Base-by-base conservation (phyloP, 257 asterid genomes). In the Nicotiana knightiana region DNA sequence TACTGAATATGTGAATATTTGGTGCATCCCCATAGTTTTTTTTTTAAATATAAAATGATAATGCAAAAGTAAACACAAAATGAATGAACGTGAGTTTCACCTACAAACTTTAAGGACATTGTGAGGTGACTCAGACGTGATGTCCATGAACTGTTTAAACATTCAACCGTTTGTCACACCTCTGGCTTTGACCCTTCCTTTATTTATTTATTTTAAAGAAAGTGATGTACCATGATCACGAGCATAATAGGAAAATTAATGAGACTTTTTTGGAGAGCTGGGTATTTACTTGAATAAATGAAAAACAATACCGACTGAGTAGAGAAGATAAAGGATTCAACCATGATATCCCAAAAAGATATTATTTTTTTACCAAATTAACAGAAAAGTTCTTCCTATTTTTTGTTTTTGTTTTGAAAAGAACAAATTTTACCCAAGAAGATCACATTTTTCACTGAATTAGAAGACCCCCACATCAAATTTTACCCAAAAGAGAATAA, bases 91-190 rank as follows among this genome's bases (percentile, higher is more conserved):
- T 83, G 85, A 83, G 63, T 32, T 66, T 67, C 85, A 83, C 82
- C 85, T 53, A 54, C 51, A 83, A 26, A 76, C 53, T 53, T 12
- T 12, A 65, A 63, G 16, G 18, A 18, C 18, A 37, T 9, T 43
- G 7, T 48, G 85, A 83, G 85, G 82, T 35, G 85, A 63, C 28
- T 64, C 37, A 35, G 82, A 83, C 85, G 85, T 83, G 85, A 83
- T 48, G 68, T 68, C 82, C 78, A 83, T 76, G 68, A 82, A 82
- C 64, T 30, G 81, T 82, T 37, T 82, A 24, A 82, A 59, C 78
- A 68, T 55, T 70, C 84, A 81, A 81, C 84, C 62, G 84, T 37
- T 51, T 28, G 67, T 55, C 65, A 53, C 58, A 13, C 58, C 5
- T 53, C 58, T 53, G 18, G 5, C 17, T 53, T 53, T 53, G 58